These are phyloP conservation scores for Darksidea phi DNA, from an alignment of 495 filamentous ascomycete species.

Conservation along the genomic window DNA sequence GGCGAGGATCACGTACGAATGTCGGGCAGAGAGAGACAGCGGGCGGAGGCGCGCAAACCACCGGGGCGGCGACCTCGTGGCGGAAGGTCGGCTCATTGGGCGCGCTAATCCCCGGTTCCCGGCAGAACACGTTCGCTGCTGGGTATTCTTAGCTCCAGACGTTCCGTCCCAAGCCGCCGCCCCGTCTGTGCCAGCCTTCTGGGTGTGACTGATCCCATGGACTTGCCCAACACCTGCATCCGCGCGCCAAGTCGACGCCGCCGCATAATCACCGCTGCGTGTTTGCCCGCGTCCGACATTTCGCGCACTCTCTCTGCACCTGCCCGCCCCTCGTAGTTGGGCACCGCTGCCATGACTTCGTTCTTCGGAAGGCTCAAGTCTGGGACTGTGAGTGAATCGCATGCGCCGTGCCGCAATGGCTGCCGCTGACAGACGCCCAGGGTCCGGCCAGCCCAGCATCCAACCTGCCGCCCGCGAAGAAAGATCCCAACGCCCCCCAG, in stretches of 20 bases:
- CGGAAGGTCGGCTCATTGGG: no score
- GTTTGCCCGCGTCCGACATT: neutral
- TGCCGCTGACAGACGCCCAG: slow-evolving; percentile 34
- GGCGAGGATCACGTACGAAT: no score
- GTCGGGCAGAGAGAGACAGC: no score
- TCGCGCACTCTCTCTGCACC: neutral
- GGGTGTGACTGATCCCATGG: no score
- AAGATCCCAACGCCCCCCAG: slow-evolving; percentile 65
- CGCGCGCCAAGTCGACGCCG: neutral
- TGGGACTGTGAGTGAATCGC: slow-evolving; percentile 38
- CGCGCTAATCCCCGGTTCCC: no score
- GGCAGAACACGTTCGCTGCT: no score
- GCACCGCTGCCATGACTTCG: slow-evolving; percentile 41
- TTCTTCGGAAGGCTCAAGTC: slow-evolving; percentile 47
- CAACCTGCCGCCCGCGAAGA: slow-evolving; percentile 57
- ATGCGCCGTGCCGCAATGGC: slow-evolving; percentile 16
- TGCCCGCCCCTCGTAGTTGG: neutral
- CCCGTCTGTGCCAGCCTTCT: no score
- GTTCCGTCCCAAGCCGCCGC: no score
- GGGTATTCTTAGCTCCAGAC: no score
- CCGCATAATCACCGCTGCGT: neutral
- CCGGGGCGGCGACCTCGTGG: no score
- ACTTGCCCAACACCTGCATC: neutral
- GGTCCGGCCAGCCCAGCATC: slow-evolving; percentile 48
- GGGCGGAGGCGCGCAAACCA: no score